Conservation (phyloP, 2,329 filamentous ascomycete species). For the Magnaporthiopsis poae region DNA sequence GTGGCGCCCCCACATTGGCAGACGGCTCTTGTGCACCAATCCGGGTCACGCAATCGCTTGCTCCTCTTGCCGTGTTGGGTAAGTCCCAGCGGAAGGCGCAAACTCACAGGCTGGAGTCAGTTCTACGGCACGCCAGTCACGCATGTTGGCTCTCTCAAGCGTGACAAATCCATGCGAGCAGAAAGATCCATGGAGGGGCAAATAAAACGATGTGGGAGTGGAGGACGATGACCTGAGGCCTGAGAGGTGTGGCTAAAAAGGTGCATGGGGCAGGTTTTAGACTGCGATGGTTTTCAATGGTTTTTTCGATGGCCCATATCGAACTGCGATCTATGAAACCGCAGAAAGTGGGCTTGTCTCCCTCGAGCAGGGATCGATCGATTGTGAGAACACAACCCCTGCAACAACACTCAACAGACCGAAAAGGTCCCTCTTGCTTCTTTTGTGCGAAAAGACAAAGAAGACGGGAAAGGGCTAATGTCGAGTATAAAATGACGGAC, state of each 20-base stretch:
- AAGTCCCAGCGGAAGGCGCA: background rate
- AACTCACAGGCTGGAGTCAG: background rate
- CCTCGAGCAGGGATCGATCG: background rate
- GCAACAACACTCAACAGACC: background rate
- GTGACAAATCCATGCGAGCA: background rate
- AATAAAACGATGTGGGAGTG: background rate
- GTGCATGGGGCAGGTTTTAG: background rate
- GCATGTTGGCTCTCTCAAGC: no score
- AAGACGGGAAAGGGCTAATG: background rate
- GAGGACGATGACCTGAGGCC: background rate
- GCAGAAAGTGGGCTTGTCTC: background rate
- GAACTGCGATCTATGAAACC: background rate
- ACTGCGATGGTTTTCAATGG: background rate
- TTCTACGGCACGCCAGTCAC: background rate
- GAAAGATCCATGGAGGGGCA: no score
- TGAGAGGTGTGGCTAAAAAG: background rate
- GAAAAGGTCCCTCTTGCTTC: background rate
- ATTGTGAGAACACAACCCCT: background rate
- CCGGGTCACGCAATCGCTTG: background rate
- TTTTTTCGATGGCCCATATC: background rate
- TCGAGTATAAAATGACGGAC: background rate
- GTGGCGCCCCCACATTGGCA: background rate
- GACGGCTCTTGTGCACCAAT: background rate
- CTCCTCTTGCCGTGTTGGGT: background rate
- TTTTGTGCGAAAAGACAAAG: background rate